Base-by-base conservation (phyloP, 176 grass and related monocot species). In the maize (Zea mays) region DNA sequence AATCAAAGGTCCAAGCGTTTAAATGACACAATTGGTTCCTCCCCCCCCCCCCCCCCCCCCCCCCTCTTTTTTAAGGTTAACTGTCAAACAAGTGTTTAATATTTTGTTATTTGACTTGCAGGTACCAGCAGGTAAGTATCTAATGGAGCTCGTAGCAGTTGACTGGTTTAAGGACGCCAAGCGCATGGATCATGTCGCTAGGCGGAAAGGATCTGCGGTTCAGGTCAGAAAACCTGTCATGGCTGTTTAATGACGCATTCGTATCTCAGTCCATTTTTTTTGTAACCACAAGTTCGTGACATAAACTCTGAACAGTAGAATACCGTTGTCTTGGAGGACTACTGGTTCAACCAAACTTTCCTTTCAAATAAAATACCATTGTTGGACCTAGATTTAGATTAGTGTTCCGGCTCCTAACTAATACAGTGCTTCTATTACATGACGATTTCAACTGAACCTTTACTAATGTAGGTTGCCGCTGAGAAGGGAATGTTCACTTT, bases 401-500 rank as follows among this genome's bases (percentile, higher is more conserved):
- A 42, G 5, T 48, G 67, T 21, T 35, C 21, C 44, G 12, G 13
- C 67, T 45, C n/a, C 39, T 88, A 63, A 12, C 27, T 64, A 62
- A 38, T n/a, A 2, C 10, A 36, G 3, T 71, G 71, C 14, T 78
- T 46, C 62, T 56, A 6, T 69, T 57, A 73, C 35, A 50, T 83
- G 75, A 63, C 75, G 34, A 61, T 70, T 86, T 21, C 61, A 45
- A 73, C 62, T 51, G 8, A 67, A 75, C 41, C 47, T 66, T 71
- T 62, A 52, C 54, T 43, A 38, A 43, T 87, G 46, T 55, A 99
- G 96, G 86, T 99, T 85, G 96, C 96, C 54, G 84, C 92, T 41
- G 85, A 90, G 83, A 99, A 99, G 89, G 96, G 92, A 37, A 82
- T 99, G 77, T 99, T 99, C 62, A 86, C 80, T 54, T 86, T 99